Conservation (phyloP, 1,284 basidiomycete species). For the Coriolopsis trogii region DNA sequence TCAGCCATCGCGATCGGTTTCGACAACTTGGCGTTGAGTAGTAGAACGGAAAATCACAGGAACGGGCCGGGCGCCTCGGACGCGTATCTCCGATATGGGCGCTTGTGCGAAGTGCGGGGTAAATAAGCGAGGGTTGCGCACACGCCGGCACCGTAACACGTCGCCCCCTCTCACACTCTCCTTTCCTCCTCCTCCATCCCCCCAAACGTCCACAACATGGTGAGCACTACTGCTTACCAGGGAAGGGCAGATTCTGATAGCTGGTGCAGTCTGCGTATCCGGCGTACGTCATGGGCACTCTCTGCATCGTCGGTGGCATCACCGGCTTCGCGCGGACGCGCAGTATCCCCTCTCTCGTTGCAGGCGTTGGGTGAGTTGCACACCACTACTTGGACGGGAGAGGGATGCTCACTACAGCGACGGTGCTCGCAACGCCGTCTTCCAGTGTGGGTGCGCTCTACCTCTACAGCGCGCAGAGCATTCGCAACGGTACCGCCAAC, state of each 20-base stretch:
- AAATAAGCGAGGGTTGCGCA: conserved; percentile 14
- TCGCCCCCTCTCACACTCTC: conserved; percentile 6
- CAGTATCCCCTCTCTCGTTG: conserved; percentile 80
- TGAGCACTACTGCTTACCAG: neutral
- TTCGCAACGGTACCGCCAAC: conserved; percentile 70
- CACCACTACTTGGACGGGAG: neutral
- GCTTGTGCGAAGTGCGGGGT: conserved; percentile 17
- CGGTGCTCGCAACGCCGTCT: no score
- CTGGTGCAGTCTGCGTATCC: conserved; percentile 73
- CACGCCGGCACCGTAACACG: conserved; percentile 14
- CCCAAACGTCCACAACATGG: conserved; percentile 20
- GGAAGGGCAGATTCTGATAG: neutral
- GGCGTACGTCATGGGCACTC: conserved; percentile 75
- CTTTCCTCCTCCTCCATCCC: conserved; percentile 10
- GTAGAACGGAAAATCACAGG: no score
- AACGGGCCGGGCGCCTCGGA: no score
- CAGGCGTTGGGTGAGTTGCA: conserved; percentile 67
- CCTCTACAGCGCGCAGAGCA: conserved; percentile 74
- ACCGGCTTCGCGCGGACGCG: conserved; percentile 71
- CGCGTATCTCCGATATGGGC: conserved; percentile 20
- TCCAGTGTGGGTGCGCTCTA: conserved; percentile 75
- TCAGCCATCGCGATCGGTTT: conserved; percentile 28
- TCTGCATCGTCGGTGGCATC: conserved; percentile 79
- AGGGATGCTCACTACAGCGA: neutral
- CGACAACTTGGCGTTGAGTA: neutral